phyloP scores from a whole-genome alignment of 208 protist genomes.

The Endotrypanum monterogeii region DNA sequence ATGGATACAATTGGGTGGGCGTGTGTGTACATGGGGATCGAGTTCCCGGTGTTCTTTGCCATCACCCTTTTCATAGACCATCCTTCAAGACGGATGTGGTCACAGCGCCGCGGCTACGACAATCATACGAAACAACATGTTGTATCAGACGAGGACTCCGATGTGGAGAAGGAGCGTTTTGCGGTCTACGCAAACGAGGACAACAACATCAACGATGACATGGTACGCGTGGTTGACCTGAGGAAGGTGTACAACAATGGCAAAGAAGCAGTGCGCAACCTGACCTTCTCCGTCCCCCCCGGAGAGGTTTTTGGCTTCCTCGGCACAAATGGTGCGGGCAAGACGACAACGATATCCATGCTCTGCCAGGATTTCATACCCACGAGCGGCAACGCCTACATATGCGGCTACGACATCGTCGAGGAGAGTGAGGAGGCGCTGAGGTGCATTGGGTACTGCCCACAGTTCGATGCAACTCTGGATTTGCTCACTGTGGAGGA shows the following conservation, averaged over 20 bases:
- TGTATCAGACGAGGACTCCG: slow-evolving; percentile 40
- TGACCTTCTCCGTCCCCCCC: slow-evolving; percentile 72
- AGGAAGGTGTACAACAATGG: slow-evolving; percentile 47
- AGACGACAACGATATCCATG: slow-evolving; percentile 88
- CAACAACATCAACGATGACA: slow-evolving; percentile 35
- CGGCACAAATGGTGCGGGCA: slow-evolving; percentile 90
- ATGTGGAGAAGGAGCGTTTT: slow-evolving; percentile 48
- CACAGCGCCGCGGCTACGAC: slow-evolving; percentile 27
- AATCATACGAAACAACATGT: slow-evolving; percentile 16
- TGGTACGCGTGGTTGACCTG: slow-evolving; percentile 54
- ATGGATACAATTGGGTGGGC: slow-evolving; percentile 35
- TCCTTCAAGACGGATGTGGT: slow-evolving; percentile 26
- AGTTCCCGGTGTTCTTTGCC: slow-evolving; percentile 41
- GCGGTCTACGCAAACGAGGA: slow-evolving; percentile 35
- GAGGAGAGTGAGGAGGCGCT: slow-evolving; percentile 42
- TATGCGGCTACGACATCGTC: slow-evolving; percentile 61
- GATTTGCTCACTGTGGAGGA: slow-evolving; percentile 93
- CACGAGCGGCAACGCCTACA: slow-evolving; percentile 53
- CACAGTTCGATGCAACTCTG: slow-evolving; percentile 95
- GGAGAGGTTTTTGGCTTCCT: slow-evolving; percentile 89
- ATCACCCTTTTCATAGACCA: slow-evolving; percentile 51
- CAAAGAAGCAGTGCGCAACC: slow-evolving; percentile 67
- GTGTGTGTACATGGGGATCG: slow-evolving; percentile 48
- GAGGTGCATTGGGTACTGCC: slow-evolving; percentile 93
- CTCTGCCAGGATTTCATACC: slow-evolving; percentile 76